Base-by-base conservation (phyloP, 768 basidiomycete species). In the Multifurca ochricompacta region DNA sequence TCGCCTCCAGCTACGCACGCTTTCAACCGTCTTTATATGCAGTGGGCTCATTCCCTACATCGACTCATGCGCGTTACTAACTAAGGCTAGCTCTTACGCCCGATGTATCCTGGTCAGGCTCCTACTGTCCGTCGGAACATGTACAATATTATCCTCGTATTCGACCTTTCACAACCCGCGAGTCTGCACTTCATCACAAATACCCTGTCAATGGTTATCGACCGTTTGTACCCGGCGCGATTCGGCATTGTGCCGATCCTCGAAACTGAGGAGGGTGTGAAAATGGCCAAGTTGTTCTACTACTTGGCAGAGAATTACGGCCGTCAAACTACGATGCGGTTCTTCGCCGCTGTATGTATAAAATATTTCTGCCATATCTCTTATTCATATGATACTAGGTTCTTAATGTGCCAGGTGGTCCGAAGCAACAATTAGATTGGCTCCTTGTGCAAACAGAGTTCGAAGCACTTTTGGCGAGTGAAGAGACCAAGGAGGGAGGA, bases 221-320 rank as follows among this genome's bases (percentile, higher is more conserved):
- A 78, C 27, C 76, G 90, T 31, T 77, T 75, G 14, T 73, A 90
- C 40, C 90, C 93, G 0, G 77, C 92, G 59, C 75, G 90, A 16
- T 92, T 93, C 67, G 95, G 95, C 11, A 65, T 97, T 43, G 90
- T 94, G 2, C 93, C 91, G 1, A 69, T 81, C 31, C 66, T 81
- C 3, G 80, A 83, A 52, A 74, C 68, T 0, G 72, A 74, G 8
- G 71, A 81, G 72, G 70, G 54, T 32, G 65, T 59, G 45, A 42
- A 35, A 21, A 56, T 56, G 49, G 70, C 3, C 70, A 75, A 42
- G 70, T 73, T 59, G 70, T 76, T 74, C 67, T 64, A 1, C 31
- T 42, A 35, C 35, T 18, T 59, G n/a, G 32, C 23, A 10, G 32
- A 57, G 31, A 52, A 51, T 32, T 48, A 49, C 42, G 51, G 42